Conservation (phyloP, 495 filamentous ascomycete genomes). For the Xylaria curta region DNA sequence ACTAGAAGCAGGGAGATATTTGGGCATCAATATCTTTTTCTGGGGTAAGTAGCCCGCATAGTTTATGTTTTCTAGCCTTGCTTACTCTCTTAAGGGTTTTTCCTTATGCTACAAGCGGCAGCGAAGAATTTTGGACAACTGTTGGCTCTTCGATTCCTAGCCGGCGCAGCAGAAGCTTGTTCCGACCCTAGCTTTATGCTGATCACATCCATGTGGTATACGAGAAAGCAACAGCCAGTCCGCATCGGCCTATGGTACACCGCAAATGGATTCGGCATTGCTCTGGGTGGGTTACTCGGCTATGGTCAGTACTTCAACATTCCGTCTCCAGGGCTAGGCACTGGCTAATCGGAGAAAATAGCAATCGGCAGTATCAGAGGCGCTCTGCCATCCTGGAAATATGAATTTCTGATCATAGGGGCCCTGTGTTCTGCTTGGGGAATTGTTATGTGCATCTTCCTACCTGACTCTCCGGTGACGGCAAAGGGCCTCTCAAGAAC, state of each 20-base stretch:
- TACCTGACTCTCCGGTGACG: constrained; percentile 61
- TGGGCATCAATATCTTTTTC: constrained; percentile 64
- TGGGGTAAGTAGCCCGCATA: constrained; percentile 53
- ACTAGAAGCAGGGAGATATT: constrained; percentile 52
- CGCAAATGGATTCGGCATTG: constrained; percentile 64
- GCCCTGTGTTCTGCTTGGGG: constrained; percentile 58
- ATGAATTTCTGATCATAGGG: constrained; percentile 58
- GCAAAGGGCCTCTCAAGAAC: constrained; percentile 49
- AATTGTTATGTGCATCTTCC: constrained; percentile 59
- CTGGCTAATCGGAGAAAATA: neutral
- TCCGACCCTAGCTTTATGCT: constrained; percentile 51
- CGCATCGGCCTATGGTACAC: constrained; percentile 67
- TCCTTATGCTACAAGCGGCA: constrained; percentile 63
- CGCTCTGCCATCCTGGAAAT: constrained; percentile 62
- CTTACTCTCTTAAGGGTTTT: constrained; percentile 30
- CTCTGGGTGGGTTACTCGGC: constrained; percentile 63
- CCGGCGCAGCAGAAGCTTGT: constrained; percentile 63
- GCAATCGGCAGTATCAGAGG: constrained; percentile 60
- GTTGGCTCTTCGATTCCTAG: constrained; percentile 60
- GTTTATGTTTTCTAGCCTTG: neutral
- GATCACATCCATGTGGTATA: constrained; percentile 57
- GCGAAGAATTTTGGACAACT: constrained; percentile 61
- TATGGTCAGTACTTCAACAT: constrained; percentile 49
- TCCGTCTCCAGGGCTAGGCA: neutral
- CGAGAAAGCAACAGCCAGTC: constrained; percentile 62